These are phyloP conservation scores for Phytopythium vexans DNA, from an alignment of 352 stramenopile genomes.

Conservation along the genomic window DNA sequence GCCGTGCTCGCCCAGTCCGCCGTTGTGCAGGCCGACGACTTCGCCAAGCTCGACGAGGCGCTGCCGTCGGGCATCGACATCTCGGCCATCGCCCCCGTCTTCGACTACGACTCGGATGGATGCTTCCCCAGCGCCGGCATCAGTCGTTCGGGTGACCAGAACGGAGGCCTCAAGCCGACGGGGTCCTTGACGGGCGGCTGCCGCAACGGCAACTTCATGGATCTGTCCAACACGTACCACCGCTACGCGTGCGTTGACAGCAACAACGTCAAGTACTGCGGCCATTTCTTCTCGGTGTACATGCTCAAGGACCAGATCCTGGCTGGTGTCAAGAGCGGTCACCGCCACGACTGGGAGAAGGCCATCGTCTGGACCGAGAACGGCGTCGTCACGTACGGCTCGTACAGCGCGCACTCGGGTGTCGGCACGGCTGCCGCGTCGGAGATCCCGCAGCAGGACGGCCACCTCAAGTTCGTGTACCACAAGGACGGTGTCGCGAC, in stretches of 20 bases:
- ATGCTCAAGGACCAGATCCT: slow-evolving; percentile 9
- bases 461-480: slow-evolving; percentile 14
- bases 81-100: slow-evolving; percentile 6
- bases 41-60: slow-evolving; percentile 18
- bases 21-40: slow-evolving; percentile 6
- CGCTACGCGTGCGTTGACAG: slow-evolving; percentile 10
- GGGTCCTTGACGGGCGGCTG: slow-evolving; percentile 13
- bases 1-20: slow-evolving; percentile 5
- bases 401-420: slow-evolving; percentile 4
- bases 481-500: slow-evolving; percentile 8
- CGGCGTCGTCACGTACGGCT: slow-evolving; percentile 5
- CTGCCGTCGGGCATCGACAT: slow-evolving; percentile 28
- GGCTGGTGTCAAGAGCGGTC: slow-evolving; percentile 7
- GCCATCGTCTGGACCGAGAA: slow-evolving; percentile 28
- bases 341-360: slow-evolving; percentile 46
- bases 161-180: slow-evolving; percentile 24
- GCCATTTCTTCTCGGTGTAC: slow-evolving; percentile 11
- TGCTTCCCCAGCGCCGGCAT: slow-evolving; percentile 39
- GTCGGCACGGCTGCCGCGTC: neutral
- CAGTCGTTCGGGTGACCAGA: slow-evolving; percentile 19
- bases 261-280: slow-evolving; percentile 9
- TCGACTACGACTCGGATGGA: slow-evolving; percentile 13
- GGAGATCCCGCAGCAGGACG: slow-evolving; percentile 5
- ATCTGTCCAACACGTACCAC: slow-evolving; percentile 14
- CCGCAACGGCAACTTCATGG: slow-evolving; percentile 9